Base-by-base conservation (phyloP, 2,329 filamentous ascomycete species). In the Phyllosticta ampelicida region DNA sequence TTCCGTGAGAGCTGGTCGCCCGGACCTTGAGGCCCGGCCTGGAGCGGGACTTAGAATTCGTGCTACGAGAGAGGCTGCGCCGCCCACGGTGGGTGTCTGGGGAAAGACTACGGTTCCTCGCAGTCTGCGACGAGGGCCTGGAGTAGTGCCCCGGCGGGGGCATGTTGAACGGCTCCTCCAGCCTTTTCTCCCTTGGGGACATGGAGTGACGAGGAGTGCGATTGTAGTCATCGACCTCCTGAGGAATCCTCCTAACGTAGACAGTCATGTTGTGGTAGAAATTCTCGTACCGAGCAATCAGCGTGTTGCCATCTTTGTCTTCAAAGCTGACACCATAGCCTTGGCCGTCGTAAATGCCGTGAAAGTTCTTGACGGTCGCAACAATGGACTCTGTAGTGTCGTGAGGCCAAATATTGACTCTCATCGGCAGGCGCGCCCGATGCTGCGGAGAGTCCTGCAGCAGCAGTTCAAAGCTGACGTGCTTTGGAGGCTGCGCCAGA, bases 351-450 rank as follows among this genome's bases (percentile, higher is more conserved):
- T 96, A 96, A 64, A 99, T 81, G 61, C 94, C 94, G 71, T 96
- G 97, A 77, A 97, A 97, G 78, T 96, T 97, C 81, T 96, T 97
- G 69, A 97, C 92, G 1, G 94, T 97, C 13, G 90, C 94, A 63
- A 97, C 89, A 75, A 99, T 99, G 36, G 91, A 96, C 70, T 97
- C 92, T 20, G 92, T 97, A 55, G 89, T 91, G 77, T 99, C 94
- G 73, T 97, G 91, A 52, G 89, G 89, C 68, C 87, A 96, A 65
- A 99, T 96, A 68, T 95, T 88, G 56, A 92, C 87, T 67, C 87
- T 80, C 83, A 92, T 86, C n/a, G 88, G 87, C 64, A 91, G 78
- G 68, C 88, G 85, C 74, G 86, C 87, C 65, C 84, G 83, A 65
- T 82, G 83, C 69, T 86, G 82, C 61, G 84, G 83, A 29, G 82